Evolutionary conservation across 2,329 filamentous ascomycete species (phyloP).

Genomic region (Zasmidium angulare): DNA sequence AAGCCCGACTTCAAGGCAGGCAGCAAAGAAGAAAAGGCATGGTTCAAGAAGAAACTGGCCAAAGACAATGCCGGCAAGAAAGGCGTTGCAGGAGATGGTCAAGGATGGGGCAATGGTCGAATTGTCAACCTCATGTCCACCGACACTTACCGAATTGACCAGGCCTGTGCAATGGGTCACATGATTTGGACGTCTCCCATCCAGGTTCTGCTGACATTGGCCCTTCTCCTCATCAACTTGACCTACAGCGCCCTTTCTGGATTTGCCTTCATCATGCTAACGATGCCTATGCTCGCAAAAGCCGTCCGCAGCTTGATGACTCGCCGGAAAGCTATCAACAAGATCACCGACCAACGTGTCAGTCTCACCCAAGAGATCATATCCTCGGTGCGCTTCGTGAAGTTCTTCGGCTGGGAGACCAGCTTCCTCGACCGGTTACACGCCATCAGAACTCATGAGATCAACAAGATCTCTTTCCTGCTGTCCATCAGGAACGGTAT

Average conservation of each 20-base stretch:
- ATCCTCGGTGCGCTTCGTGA: slow-evolving; percentile 89
- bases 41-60: slow-evolving; percentile 48
- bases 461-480: slow-evolving; percentile 78
- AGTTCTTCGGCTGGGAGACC: slow-evolving; percentile 93
- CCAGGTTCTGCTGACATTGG: slow-evolving; percentile 72
- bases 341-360: slow-evolving; percentile 88
- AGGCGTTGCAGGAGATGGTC: slow-evolving; percentile 65
- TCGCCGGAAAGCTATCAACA: slow-evolving; percentile 80
- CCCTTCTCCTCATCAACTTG: slow-evolving; percentile 80
- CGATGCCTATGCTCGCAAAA: slow-evolving; percentile 72
- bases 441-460: slow-evolving; percentile 72
- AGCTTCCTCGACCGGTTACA: slow-evolving; percentile 77
- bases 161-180: slow-evolving; percentile 85
- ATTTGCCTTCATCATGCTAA: slow-evolving; percentile 76
- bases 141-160: slow-evolving; percentile 89
- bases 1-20: slow-evolving; percentile 47
- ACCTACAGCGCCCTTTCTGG: slow-evolving; percentile 87
- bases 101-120: slow-evolving; percentile 88
- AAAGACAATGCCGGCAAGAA: slow-evolving; percentile 44
- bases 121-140: slow-evolving; percentile 94
- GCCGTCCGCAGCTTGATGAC: slow-evolving; percentile 75
- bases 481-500: slow-evolving; percentile 82
- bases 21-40: slow-evolving; percentile 52
- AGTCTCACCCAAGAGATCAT: slow-evolving; percentile 90
- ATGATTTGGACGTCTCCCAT: slow-evolving; percentile 86